phyloP scores from a whole-genome alignment of 805 yeast species.

The Kuraishia capsulata region DNA sequence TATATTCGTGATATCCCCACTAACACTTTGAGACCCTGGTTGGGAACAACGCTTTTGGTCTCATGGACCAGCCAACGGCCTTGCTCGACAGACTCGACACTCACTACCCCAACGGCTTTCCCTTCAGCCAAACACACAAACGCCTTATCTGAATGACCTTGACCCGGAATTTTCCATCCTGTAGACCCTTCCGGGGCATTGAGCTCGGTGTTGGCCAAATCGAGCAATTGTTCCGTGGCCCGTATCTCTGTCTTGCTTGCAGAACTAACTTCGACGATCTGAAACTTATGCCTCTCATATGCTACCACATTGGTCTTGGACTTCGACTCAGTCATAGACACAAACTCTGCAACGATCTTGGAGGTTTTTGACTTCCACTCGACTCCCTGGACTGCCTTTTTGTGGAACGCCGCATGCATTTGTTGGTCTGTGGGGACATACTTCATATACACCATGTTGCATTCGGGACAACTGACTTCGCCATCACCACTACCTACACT shows the following conservation, averaged over 20 bases:
- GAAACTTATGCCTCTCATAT: too few relatives aligned
- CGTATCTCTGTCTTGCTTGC: constrained; percentile 20
- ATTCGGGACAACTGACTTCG: constrained; percentile 30
- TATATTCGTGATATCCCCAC: constrained; percentile 44
- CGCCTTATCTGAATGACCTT: constrained; percentile 17
- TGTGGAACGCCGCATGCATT: constrained; percentile 45
- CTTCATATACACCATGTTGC: constrained; percentile 45
- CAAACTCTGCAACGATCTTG: neutral
- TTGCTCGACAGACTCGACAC: constrained; percentile 35
- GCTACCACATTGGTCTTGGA: neutral
- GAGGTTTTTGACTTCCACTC: constrained; percentile 4
- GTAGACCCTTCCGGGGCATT: constrained; percentile 38
- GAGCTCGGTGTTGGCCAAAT: constrained; percentile 49
- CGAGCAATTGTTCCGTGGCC: constrained; percentile 31
- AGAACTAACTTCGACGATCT: constrained; percentile 26
- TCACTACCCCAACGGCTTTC: constrained; percentile 46
- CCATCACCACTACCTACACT: neutral
- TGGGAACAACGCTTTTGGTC: constrained; percentile 40
- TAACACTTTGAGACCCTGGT: constrained; percentile 26
- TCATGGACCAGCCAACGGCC: constrained; percentile 56
- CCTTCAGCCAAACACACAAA: constrained; percentile 38
- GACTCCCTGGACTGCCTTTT: constrained; percentile 36
- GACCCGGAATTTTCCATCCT: constrained; percentile 16
- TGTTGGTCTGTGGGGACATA: constrained; percentile 31
- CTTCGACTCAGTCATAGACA: too few relatives aligned